Base-by-base conservation (phyloP, 129 eudicot species). In the Arctium lappa region DNA sequence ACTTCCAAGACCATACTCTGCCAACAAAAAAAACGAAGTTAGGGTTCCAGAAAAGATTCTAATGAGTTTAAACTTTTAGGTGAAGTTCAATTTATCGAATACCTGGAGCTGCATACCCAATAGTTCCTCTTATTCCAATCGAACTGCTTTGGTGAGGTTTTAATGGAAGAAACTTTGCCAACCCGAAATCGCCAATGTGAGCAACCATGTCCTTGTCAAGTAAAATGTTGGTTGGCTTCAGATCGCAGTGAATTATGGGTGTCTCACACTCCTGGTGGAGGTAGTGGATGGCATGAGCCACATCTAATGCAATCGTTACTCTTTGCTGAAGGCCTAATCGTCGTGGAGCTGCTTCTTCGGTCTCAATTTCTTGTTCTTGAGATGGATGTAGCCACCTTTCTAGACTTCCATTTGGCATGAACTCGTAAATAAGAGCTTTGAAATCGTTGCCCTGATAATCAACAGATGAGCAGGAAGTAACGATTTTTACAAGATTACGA, bases 101-200 rank as follows among this genome's bases (percentile, higher is more conserved):
- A 77, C 89, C 89, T 56, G 87, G 89, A 66, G 89, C 86, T 6
- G 78, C 85, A 74, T 86, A 86, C 13, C 89, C 87, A 6, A 79
- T 29, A 3, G 89, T 86, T 18, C 89, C 89, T 69, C 53, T 83
- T 12, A 86, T 32, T 62, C 74, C 84, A 73, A 39, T 6, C 1
- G 89, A 86, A 74, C 84, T 72, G 33, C 50, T 50, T 34, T 50
- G 7, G 8, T 75, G 40, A n/a, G 0, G 65, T 27, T 39, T 38
- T 44, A 44, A 46, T 38, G 18, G 69, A 53, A 79, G 82, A 30
- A 83, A 74, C 69, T 29, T 83, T 40, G 87, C 70, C 69, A 87
- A 76, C 36, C 89, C 89, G 2, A 87, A 87, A 36, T 86, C 89
- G 71, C 85, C 82, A 37, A 87, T 53, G 62, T 83, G 87, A 69